phyloP scores from a whole-genome alignment of 495 filamentous ascomycete species.

The Symbiotaphrina buchneri region DNA sequence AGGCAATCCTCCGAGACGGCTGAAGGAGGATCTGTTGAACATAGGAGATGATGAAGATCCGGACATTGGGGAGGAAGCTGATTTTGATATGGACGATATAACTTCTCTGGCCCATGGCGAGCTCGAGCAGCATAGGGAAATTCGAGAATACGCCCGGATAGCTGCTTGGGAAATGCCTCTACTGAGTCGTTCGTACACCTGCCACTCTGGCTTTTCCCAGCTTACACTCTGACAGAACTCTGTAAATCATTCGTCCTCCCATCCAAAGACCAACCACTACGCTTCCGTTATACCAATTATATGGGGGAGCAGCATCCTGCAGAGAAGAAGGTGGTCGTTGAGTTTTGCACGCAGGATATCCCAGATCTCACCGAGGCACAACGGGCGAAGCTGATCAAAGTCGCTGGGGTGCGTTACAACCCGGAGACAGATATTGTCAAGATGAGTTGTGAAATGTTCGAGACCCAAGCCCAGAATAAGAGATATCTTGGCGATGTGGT shows the following conservation, averaged over 20 bases:
- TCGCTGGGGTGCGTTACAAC: slow-evolving; percentile 78
- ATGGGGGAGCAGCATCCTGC: slow-evolving; percentile 87
- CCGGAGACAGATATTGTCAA: slow-evolving; percentile 61
- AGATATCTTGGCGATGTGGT: slow-evolving; percentile 69
- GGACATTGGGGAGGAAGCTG: slow-evolving; percentile 27
- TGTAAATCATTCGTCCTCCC: slow-evolving; percentile 63
- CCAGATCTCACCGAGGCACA: slow-evolving; percentile 39
- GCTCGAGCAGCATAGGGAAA: slow-evolving; percentile 73
- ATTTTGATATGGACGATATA: slow-evolving; percentile 61
- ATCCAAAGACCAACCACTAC: slow-evolving; percentile 36
- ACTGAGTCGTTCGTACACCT: slow-evolving; percentile 36
- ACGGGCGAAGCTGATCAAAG: slow-evolving; percentile 62
- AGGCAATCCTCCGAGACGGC: too few species aligned
- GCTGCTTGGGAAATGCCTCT: slow-evolving; percentile 93
- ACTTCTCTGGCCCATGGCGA: slow-evolving; percentile 59
- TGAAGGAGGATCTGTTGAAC: slow-evolving; percentile 21
- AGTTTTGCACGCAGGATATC: slow-evolving; percentile 55
- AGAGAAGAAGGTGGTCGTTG: slow-evolving; percentile 78
- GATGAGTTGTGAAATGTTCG: slow-evolving; percentile 80
- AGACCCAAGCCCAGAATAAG: slow-evolving; percentile 85
- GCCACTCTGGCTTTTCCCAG: background rate
- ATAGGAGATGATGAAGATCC: slow-evolving; percentile 27
- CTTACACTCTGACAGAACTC: slow-evolving; percentile 33
- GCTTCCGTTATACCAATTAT: slow-evolving; percentile 95
- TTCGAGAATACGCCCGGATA: slow-evolving; percentile 69